Conservation (phyloP, 306 rosid genomes). For the Potentilla sterilis region DNA sequence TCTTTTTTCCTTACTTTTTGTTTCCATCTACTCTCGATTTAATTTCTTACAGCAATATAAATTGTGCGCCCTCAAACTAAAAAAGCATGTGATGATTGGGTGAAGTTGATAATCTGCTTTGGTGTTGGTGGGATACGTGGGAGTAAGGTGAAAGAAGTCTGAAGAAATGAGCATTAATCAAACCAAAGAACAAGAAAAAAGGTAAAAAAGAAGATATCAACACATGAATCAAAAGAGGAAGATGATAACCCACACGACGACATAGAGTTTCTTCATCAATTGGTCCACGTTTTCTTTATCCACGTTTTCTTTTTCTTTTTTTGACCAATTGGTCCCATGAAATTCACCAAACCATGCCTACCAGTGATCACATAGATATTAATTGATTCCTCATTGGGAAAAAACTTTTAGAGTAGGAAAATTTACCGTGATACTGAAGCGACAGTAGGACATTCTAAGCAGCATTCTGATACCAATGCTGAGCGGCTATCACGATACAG, state of each 20-base stretch:
- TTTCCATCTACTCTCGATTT: background rate
- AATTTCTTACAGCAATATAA: background rate
- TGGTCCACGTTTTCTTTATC: background rate
- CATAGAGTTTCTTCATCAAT: too few species aligned
- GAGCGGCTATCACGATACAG: slow-evolving; percentile 83
- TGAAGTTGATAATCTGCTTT: slow-evolving; percentile 1
- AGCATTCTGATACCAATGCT: slow-evolving; percentile 57
- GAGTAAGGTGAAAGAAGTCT: background rate
- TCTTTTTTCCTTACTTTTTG: background rate
- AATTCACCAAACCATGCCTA: background rate
- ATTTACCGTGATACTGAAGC: slow-evolving; percentile 69
- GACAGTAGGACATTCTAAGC: slow-evolving; percentile 78
- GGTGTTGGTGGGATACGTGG: background rate
- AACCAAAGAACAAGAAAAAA: background rate
- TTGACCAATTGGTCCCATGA: background rate
- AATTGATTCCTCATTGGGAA: slow-evolving; percentile 23
- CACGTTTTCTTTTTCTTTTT: background rate
- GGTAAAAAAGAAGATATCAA: background rate
- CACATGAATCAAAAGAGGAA: background rate
- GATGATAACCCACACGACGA: background rate
- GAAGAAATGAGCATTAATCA: background rate
- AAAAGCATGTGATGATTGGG: background rate
- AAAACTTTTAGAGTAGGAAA: slow-evolving; percentile 18
- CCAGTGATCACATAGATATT: background rate
- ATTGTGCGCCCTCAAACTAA: background rate